Evolutionary conservation across 768 basidiomycete species (phyloP).

Genomic region (Chlorophyllum brunneum): DNA sequence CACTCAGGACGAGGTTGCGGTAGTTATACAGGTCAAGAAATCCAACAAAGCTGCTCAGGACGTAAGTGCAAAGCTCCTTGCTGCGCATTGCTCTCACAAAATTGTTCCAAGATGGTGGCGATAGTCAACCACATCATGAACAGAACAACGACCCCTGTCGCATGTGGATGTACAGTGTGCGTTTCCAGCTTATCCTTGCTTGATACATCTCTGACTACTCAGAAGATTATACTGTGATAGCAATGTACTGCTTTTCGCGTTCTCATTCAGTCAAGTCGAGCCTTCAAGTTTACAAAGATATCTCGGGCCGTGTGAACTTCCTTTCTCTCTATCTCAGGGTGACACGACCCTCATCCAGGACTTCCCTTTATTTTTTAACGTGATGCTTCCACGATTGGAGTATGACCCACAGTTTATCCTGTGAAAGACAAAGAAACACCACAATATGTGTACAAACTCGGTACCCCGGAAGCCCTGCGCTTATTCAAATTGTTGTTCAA

Average conservation of each 20-base stretch:
- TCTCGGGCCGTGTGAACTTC: not conserved
- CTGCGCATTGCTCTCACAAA: too few species aligned
- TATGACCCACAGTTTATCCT: conserved; percentile 1
- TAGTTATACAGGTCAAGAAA: too few species aligned
- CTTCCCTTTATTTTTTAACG: conserved; percentile 2
- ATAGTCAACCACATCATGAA: conserved; percentile 20
- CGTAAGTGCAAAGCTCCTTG: too few species aligned
- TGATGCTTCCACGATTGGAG: not conserved
- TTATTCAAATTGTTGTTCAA: not conserved
- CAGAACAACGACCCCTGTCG: conserved; percentile 18
- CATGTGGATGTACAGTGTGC: conserved; percentile 20
- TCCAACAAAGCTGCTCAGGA: too few species aligned
- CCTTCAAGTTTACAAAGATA: conserved; percentile 11
- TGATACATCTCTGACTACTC: not conserved
- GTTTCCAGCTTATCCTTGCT: not conserved
- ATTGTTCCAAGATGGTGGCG: too few species aligned
- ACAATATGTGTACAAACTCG: conserved; percentile 7
- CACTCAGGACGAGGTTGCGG: too few species aligned
- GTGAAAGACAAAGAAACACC: not conserved
- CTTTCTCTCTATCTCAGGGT: not conserved
- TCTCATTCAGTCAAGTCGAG: conserved; percentile 3
- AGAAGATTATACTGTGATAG: conserved; percentile 9
- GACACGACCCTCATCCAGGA: conserved; percentile 1
- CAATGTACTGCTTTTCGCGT: too few species aligned
- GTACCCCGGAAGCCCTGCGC: not conserved